Evolutionary conservation across 495 filamentous ascomycete genomes (phyloP).

Genomic region (Bathelium albidoporum): DNA sequence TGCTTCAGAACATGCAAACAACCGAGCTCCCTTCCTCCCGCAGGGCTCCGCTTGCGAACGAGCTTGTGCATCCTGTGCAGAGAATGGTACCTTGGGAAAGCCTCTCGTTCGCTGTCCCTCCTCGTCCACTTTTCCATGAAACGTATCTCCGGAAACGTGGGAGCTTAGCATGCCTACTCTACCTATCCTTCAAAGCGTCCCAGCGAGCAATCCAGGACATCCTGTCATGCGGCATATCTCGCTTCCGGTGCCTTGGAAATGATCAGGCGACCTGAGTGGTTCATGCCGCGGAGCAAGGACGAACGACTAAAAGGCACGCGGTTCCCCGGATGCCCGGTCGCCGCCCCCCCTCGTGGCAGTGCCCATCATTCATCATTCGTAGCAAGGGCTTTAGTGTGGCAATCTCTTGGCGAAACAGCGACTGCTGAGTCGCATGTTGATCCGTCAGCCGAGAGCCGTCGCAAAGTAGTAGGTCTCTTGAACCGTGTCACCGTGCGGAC

Average conservation of each 20-base stretch:
- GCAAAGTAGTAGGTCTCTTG: not conserved
- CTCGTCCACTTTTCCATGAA: too few species aligned
- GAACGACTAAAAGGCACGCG: not conserved
- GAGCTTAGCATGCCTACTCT: too few species aligned
- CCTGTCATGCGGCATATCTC: not conserved
- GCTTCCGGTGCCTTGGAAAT: not conserved
- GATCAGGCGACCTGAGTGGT: not conserved
- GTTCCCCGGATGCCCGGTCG: not conserved
- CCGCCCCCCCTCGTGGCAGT: not conserved
- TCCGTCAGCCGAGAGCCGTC: not conserved
- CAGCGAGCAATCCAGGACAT: too few species aligned
- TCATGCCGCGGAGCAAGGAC: not conserved
- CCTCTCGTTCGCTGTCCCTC: too few species aligned
- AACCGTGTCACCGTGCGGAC: not conserved
- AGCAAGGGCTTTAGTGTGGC: not conserved
- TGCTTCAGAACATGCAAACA: slow-evolving; percentile 3
- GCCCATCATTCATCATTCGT: not conserved
- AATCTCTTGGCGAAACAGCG: not conserved
- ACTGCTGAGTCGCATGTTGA: not conserved
- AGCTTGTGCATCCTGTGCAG: too few species aligned
- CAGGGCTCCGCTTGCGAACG: not conserved
- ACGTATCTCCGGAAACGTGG: too few species aligned
- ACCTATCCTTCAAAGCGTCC: too few species aligned
- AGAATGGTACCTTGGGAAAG: too few species aligned
- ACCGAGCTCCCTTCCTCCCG: not conserved